Evolutionary conservation across 2,329 filamentous ascomycete genomes (phyloP).

Genomic region (Aspergillus felis): DNA sequence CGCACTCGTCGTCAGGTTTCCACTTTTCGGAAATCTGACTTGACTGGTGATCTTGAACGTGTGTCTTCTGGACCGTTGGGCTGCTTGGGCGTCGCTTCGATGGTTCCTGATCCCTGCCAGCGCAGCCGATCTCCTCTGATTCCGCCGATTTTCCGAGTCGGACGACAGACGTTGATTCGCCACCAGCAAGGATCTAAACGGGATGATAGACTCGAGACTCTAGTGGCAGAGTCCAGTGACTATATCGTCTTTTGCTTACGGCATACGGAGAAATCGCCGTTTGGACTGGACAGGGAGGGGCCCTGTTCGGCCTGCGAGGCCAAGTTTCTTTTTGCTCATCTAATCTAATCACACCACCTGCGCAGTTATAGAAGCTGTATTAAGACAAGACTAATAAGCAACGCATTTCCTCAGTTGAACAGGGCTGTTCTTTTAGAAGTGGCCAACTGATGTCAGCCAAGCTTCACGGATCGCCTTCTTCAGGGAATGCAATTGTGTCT

Average conservation of each 20-base stretch:
- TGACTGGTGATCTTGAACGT: not conserved
- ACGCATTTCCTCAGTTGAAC: not conserved
- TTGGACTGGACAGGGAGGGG: constrained; percentile 14
- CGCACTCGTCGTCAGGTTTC: not conserved
- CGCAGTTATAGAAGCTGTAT: not conserved
- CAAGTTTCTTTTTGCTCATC: constrained; percentile 1
- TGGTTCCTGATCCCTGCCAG: constrained; percentile 1
- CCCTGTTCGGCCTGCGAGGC: constrained; percentile 11
- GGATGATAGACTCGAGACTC: constrained; percentile 12
- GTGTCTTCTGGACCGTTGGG: not conserved
- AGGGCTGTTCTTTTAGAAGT: not conserved
- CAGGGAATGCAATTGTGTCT: not conserved
- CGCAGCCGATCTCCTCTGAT: constrained; percentile 6
- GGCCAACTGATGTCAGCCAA: not conserved
- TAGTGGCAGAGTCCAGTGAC: constrained; percentile 14
- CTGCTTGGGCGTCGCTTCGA: not conserved
- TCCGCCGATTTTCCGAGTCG: not conserved
- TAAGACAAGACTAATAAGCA: not conserved
- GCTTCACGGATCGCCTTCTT: not conserved
- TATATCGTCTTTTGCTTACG: constrained; percentile 8
- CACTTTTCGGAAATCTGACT: not conserved
- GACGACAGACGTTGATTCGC: constrained; percentile 9
- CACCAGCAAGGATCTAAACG: constrained; percentile 6
- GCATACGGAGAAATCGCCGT: constrained; percentile 7
- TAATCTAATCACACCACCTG: not conserved